These are phyloP conservation scores for Pythium angustatum DNA, from an alignment of 352 stramenopile species.

Conservation along the genomic window DNA sequence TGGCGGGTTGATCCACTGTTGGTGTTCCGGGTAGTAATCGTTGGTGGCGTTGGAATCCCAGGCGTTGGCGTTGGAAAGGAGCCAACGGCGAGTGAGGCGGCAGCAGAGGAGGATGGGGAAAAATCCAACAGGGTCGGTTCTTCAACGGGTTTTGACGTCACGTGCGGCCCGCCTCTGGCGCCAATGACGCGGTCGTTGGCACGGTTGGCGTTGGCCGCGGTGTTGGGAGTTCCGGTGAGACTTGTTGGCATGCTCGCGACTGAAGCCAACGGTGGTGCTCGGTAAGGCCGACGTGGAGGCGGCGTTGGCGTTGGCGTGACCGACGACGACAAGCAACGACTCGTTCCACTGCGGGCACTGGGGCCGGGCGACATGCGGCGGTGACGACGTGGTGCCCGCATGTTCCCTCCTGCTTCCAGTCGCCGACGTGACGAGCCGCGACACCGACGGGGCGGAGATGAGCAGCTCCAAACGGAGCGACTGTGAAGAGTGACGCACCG, in stretches of 20 bases:
- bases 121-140: neutral
- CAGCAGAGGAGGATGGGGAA: conserved; percentile 6
- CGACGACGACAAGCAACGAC: neutral
- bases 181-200: neutral
- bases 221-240: conserved; percentile 1
- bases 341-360: neutral
- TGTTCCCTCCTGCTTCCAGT: conserved; percentile 24
- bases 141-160: conserved; percentile 23
- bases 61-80: neutral
- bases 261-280: neutral
- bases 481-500: conserved; percentile 25
- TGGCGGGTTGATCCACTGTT: too few species aligned
- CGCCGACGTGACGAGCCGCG: conserved; percentile 28
- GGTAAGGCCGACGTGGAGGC: neutral
- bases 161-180: conserved; percentile 14
- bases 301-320: neutral
- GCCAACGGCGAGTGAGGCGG: neutral
- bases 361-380: conserved; percentile 13
- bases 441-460: neutral
- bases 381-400: conserved; percentile 7
- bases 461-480: conserved; percentile 10
- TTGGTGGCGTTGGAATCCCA: neutral
- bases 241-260: neutral
- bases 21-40: neutral
- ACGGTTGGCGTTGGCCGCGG: neutral